phyloP scores from a whole-genome alignment of 768 basidiomycete genomes.

The Tylopilus rubrobrunneus region DNA sequence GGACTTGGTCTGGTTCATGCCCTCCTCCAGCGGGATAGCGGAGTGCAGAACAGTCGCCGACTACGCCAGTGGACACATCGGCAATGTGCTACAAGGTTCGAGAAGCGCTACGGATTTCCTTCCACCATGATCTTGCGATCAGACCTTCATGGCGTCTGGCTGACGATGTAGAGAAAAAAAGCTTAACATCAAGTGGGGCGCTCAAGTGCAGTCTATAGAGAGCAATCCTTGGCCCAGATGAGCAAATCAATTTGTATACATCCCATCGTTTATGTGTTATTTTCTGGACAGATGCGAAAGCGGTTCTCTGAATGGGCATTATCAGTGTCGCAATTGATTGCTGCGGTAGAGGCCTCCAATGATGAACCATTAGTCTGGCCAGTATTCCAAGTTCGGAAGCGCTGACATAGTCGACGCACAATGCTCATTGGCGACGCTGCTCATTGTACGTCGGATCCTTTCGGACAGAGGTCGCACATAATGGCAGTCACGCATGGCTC shows the following conservation, averaged over 20 bases:
- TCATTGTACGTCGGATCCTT: slow-evolving; percentile 20
- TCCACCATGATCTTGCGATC: slow-evolving; percentile 27
- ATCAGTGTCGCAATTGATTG: slow-evolving; percentile 26
- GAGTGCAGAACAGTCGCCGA: slow-evolving; percentile 17
- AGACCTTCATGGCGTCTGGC: slow-evolving; percentile 12
- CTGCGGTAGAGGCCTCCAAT: slow-evolving; percentile 13
- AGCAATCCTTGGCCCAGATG: slow-evolving; percentile 19
- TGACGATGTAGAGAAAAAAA: slow-evolving; percentile 20
- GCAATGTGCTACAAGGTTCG: slow-evolving; percentile 26
- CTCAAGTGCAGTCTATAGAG: slow-evolving; percentile 22
- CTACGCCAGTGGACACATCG: slow-evolving; percentile 18
- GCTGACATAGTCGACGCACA: slow-evolving; percentile 22
- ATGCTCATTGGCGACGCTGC: slow-evolving; percentile 32
- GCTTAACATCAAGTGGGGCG: slow-evolving; percentile 16
- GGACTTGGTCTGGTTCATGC: slow-evolving; percentile 24
- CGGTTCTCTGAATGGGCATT: slow-evolving; percentile 27
- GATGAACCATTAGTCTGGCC: slow-evolving; percentile 25
- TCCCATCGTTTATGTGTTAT: neutral
- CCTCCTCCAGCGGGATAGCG: slow-evolving; percentile 20
- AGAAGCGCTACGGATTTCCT: slow-evolving; percentile 24
- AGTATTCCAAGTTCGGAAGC: slow-evolving; percentile 21
- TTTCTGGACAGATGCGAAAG: slow-evolving; percentile 15
- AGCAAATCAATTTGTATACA: neutral
- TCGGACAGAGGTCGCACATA: neutral
- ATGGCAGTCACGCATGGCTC: neutral